phyloP scores from a whole-genome alignment of 1,284 basidiomycete genomes.

The Bjerkandera adusta region DNA sequence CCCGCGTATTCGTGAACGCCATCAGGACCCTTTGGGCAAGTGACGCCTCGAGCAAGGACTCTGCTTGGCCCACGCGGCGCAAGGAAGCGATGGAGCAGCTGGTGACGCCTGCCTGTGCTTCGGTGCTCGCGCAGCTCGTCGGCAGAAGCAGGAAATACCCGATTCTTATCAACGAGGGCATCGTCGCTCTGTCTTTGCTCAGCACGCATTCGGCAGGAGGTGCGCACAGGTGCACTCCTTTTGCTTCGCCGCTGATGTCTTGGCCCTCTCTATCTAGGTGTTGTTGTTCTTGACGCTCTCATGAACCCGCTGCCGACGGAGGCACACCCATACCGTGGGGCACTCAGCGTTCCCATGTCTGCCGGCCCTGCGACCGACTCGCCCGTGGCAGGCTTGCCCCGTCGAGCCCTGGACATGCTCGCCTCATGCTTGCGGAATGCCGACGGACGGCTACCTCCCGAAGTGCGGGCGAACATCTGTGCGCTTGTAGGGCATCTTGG shows the following conservation, averaged over 20 bases:
- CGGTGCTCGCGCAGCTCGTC: slow-evolving; percentile 71
- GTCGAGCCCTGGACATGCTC: slow-evolving; percentile 64
- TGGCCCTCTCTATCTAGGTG: slow-evolving; percentile 39
- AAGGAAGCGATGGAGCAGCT: slow-evolving; percentile 55
- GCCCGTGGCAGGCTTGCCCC: slow-evolving; percentile 38
- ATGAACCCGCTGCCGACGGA: slow-evolving; percentile 50
- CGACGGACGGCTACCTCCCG: slow-evolving; percentile 53
- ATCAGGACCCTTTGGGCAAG: slow-evolving; percentile 69
- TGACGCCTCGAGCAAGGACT: slow-evolving; percentile 34
- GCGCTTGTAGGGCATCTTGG: slow-evolving; percentile 63
- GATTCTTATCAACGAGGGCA: slow-evolving; percentile 85
- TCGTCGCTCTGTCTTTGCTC: slow-evolving; percentile 81
- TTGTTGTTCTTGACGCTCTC: slow-evolving; percentile 58
- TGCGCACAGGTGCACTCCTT: slow-evolving; percentile 34
- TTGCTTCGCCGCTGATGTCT: slow-evolving; percentile 8
- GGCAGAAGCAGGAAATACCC: slow-evolving; percentile 79
- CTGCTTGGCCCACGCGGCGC: slow-evolving; percentile 41
- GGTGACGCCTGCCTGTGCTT: slow-evolving; percentile 50
- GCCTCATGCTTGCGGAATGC: slow-evolving; percentile 51
- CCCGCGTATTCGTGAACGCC: slow-evolving; percentile 83
- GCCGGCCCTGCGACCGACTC: slow-evolving; percentile 32
- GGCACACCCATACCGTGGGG: slow-evolving; percentile 25
- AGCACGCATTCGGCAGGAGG: slow-evolving; percentile 65
- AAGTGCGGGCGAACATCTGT: slow-evolving; percentile 73
- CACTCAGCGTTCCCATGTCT: slow-evolving; percentile 37